Conservation (phyloP, 1,284 basidiomycete genomes). For the Caloboletus firmus region DNA sequence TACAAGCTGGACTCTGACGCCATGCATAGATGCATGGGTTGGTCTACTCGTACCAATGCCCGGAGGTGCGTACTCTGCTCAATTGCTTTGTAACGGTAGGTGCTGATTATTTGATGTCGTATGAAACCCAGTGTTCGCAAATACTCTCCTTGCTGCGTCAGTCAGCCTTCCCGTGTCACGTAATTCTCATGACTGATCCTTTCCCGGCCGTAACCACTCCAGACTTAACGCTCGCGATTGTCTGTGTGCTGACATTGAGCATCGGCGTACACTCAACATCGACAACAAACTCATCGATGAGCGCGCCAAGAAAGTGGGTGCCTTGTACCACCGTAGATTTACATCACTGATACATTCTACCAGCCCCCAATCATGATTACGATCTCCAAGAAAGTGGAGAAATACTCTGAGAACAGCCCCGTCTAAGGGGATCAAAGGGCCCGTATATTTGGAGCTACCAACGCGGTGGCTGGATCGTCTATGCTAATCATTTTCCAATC, state of each 20-base stretch:
- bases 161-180: not conserved
- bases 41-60: slow-evolving; percentile 18
- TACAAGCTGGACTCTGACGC: not conserved
- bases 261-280: slow-evolving; percentile 9
- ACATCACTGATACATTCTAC: not conserved
- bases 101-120: not conserved
- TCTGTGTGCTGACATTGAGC: slow-evolving; percentile 16
- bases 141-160: slow-evolving; percentile 20
- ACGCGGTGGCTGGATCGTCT: not conserved
- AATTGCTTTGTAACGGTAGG: not conserved
- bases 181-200: not conserved
- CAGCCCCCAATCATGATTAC: slow-evolving; percentile 23
- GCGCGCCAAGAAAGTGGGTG: slow-evolving; percentile 8
- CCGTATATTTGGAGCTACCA: not conserved
- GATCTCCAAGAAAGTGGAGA: slow-evolving; percentile 19
- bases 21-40: slow-evolving; percentile 18
- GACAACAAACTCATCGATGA: slow-evolving; percentile 12
- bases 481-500: not conserved
- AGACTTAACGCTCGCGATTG: slow-evolving; percentile 18
- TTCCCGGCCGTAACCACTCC: not conserved
- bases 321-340: not conserved
- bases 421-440: slow-evolving; percentile 2
- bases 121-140: slow-evolving; percentile 19
- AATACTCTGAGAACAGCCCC: slow-evolving; percentile 8
- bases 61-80: slow-evolving; percentile 12